Evolutionary conservation across 257 asterid species (phyloP), one percentile per base, ranked within the genome.

Genomic region (Haberlea rhodopensis): DNA sequence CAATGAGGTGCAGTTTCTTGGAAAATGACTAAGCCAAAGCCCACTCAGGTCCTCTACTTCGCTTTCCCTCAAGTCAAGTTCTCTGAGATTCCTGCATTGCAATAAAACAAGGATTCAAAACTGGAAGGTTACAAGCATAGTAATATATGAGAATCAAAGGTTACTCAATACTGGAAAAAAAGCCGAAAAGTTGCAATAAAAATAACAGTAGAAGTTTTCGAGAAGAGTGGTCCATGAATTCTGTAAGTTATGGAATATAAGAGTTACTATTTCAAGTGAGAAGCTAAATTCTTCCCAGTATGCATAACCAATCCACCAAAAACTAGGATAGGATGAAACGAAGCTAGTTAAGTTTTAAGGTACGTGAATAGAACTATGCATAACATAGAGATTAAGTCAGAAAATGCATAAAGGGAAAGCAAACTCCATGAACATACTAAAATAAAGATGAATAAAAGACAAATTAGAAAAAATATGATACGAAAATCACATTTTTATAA

Each of bases 1-100:
- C 23, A 87, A 75, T 15, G 87, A 82, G 7, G 88, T 87, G 68
- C 53, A 84, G 75, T 28, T 74, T 55, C 78, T 86, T 0, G 95
- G 90, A 57, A 87, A 87, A 76, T 79, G 84, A 79, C 85, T 82
- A 18, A 85, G 78, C 95, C 95, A 87, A 49, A 81, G 86, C 66
- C 87, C 92, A 58, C 89, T 84, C 20, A 77, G 46, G 34, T 85
- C 92, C 66, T 80, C 90, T 65, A 81, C 95, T 29, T 84, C 92
- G 65, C 92, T 77, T 70, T 87, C 92, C 67, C 79, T 79, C 79
- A 87, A 70, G 72, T 87, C 91, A 15, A 87, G 75, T 62, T 82
- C 91, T 53, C 79, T 79, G 15, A 87, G 78, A 67, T 85, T 69
- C 80, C 95, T 87, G 85, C 64, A 74, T 57, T 37, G 23, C 25